These are phyloP conservation scores for Phytophthora tubulina DNA, from an alignment of 352 stramenopile genomes.

Conservation along the genomic window DNA sequence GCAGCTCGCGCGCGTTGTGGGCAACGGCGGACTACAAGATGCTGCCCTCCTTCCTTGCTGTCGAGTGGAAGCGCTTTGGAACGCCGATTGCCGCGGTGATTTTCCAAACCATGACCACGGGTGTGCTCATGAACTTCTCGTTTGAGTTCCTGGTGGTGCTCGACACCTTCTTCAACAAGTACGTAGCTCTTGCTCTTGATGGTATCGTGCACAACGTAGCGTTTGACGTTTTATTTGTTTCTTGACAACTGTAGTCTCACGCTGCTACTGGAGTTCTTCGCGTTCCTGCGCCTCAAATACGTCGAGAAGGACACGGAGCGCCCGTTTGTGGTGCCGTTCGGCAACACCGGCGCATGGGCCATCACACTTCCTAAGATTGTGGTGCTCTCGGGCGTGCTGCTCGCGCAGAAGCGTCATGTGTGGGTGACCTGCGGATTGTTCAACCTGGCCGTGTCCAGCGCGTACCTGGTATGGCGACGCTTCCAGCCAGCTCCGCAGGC, in stretches of 20 bases:
- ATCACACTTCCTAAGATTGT: slow-evolving; percentile 88
- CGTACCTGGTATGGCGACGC: slow-evolving; percentile 74
- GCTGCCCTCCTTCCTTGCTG: slow-evolving; percentile 68
- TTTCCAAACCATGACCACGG: slow-evolving; percentile 80
- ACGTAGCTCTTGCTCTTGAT: slow-evolving; percentile 28
- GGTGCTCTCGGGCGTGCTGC: slow-evolving; percentile 75
- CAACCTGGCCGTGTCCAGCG: slow-evolving; percentile 65
- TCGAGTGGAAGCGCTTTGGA: slow-evolving; percentile 80
- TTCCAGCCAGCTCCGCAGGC: slow-evolving; percentile 46
- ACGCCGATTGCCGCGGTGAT: slow-evolving; percentile 82
- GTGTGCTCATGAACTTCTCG: slow-evolving; percentile 87
- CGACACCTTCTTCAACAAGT: slow-evolving; percentile 92
- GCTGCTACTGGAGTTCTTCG: slow-evolving; percentile 85
- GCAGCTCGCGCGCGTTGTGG: slow-evolving; percentile 83
- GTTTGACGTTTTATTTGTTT: slow-evolving; percentile 5
- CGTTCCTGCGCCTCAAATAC: slow-evolving; percentile 88
- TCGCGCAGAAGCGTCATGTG: slow-evolving; percentile 71
- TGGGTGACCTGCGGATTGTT: slow-evolving; percentile 82
- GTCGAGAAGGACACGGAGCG: slow-evolving; percentile 76
- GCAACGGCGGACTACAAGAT: slow-evolving; percentile 88
- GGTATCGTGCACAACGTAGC: background rate
- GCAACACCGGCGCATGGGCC: slow-evolving; percentile 71
- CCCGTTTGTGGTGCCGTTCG: slow-evolving; percentile 80
- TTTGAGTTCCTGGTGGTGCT: slow-evolving; percentile 86
- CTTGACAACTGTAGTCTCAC: slow-evolving; percentile 53